These are phyloP conservation scores for Paracoccidioides brasiliensis DNA, from an alignment of 2,329 filamentous ascomycete genomes.

Conservation along the genomic window DNA sequence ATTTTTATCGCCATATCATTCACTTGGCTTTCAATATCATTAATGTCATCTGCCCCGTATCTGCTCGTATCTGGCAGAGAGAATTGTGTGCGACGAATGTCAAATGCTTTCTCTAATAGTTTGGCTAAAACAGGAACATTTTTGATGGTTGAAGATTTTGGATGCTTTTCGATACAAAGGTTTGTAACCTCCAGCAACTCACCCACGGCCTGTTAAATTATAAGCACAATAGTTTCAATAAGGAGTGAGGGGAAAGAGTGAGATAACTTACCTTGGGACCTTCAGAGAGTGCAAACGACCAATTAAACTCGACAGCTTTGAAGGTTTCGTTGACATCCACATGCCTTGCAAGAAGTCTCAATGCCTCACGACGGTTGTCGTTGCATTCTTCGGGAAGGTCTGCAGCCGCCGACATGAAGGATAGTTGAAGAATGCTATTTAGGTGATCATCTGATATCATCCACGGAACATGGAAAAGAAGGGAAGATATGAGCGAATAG, in stretches of 20 bases:
- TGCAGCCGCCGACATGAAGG: slow-evolving; percentile 56
- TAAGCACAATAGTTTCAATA: neutral
- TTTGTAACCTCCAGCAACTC: slow-evolving; percentile 60
- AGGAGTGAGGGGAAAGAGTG: neutral
- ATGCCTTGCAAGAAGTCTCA: slow-evolving; percentile 62
- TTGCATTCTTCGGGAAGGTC: slow-evolving; percentile 49
- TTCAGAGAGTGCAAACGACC: slow-evolving; percentile 48
- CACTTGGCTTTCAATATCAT: slow-evolving; percentile 49
- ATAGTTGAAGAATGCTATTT: slow-evolving; percentile 56
- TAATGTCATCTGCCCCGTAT: slow-evolving; percentile 37
- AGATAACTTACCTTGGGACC: slow-evolving; percentile 47
- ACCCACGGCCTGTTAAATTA: slow-evolving; percentile 41
- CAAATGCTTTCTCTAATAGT: slow-evolving; percentile 42
- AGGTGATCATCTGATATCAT: slow-evolving; percentile 71
- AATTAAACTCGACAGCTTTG: slow-evolving; percentile 57
- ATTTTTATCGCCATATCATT: slow-evolving; percentile 70
- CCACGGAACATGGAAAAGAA: slow-evolving; percentile 74
- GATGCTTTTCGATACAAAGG: slow-evolving; percentile 59
- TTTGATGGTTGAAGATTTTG: slow-evolving; percentile 67
- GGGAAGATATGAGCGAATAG: slow-evolving; percentile 64
- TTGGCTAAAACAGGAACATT: slow-evolving; percentile 57
- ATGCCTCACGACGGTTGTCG: slow-evolving; percentile 53
- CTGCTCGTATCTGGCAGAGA: slow-evolving; percentile 16
- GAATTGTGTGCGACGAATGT: slow-evolving; percentile 31
- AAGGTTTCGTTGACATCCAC: slow-evolving; percentile 68